Evolutionary conservation across 345 rosid genomes (phyloP).

Genomic region (Dovyalis caffra): DNA sequence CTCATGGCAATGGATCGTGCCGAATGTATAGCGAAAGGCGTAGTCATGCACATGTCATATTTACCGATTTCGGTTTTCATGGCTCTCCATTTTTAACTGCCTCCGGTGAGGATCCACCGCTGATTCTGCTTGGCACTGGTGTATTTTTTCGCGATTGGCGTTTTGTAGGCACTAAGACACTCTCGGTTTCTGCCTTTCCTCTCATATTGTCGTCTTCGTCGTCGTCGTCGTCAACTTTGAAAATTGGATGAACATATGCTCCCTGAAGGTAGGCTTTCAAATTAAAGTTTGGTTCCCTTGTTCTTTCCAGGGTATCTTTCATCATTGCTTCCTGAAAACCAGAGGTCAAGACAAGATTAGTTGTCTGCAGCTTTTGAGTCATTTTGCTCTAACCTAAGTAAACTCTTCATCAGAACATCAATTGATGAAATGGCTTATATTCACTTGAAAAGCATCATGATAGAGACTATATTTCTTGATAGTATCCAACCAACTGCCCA

Average conservation of each 20-base stretch:
- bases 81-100: slow-evolving; percentile 11
- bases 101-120: slow-evolving; percentile 37
- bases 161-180: slow-evolving; percentile 67
- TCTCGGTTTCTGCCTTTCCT: slow-evolving; percentile 45
- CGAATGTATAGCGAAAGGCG: not conserved
- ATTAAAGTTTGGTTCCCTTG: slow-evolving; percentile 70
- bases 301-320: slow-evolving; percentile 85
- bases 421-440: no score
- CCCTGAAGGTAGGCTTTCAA: slow-evolving; percentile 71
- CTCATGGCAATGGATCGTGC: not conserved
- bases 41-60: not conserved
- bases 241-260: slow-evolving; percentile 79
- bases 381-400: not conserved
- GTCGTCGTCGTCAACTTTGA: slow-evolving; percentile 44
- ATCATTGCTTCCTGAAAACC: slow-evolving; percentile 79
- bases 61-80: not conserved
- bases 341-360: not conserved
- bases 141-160: slow-evolving; percentile 46
- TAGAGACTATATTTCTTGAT: not conserved
- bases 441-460: not conserved
- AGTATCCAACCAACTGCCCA: not conserved
- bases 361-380: not conserved
- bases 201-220: slow-evolving; percentile 24
- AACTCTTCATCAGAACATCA: not conserved
- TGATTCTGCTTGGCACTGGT: slow-evolving; percentile 40